Conservation (phyloP, 2,329 filamentous ascomycete species). For the Bipolaris bicolor region DNA sequence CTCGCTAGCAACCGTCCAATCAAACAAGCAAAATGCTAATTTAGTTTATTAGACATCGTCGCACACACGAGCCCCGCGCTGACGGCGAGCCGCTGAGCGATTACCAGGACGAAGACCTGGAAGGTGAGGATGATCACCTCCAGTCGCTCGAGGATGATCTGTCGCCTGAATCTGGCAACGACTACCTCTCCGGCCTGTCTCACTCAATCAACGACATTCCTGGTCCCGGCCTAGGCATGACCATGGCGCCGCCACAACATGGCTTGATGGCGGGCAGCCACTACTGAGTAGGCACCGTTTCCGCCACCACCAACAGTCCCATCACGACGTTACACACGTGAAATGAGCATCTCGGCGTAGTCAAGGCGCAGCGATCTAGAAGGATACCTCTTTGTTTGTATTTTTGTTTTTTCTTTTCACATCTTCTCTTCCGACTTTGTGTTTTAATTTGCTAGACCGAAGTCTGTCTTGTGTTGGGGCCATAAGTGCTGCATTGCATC, state of each 20-base stretch:
- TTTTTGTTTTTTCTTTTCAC: conserved; percentile 28
- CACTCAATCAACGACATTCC: conserved; percentile 47
- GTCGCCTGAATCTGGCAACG: conserved; percentile 74
- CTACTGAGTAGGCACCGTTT: conserved; percentile 40
- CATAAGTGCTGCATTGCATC: conserved; percentile 17
- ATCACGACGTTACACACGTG: conserved; percentile 28
- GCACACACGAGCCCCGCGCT: conserved; percentile 79
- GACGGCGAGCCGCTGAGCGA: conserved; percentile 66
- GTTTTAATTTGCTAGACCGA: conserved; percentile 36
- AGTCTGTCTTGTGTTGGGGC: conserved; percentile 20
- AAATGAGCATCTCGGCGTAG: conserved; percentile 36
- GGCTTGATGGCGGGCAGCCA: conserved; percentile 54
- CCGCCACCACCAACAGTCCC: conserved; percentile 16
- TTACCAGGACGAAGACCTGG: conserved; percentile 82
- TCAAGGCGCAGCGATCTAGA: conserved; percentile 30
- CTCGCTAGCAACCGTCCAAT: conserved; percentile 11
- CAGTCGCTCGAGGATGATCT: conserved; percentile 79
- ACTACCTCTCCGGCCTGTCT: conserved; percentile 55
- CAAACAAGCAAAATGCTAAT: conserved; percentile 41
- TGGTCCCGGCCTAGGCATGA: conserved; percentile 44
- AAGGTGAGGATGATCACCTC: conserved; percentile 86
- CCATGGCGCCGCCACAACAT: conserved; percentile 52
- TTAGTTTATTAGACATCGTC: conserved; percentile 63
- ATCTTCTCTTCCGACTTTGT: conserved; percentile 19
- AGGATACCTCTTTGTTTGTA: conserved; percentile 20